Conservation (phyloP, 78 protist species). For the Dictyostelium discoideum region DNA sequence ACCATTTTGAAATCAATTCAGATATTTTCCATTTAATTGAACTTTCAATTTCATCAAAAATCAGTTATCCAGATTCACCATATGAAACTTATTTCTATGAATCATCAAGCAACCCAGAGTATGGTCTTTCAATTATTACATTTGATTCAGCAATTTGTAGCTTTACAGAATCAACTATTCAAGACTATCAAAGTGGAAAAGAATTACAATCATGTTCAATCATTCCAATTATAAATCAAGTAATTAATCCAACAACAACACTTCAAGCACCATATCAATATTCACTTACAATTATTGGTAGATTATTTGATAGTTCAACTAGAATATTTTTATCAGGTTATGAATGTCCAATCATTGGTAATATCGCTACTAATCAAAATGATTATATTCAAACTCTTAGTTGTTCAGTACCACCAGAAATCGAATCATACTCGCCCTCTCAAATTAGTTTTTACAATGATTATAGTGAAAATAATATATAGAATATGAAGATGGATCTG, state of each 20-base stretch:
- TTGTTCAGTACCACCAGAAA: background rate
- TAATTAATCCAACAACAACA: background rate
- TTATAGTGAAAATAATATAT: background rate
- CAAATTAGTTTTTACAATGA: background rate
- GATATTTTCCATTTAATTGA: background rate
- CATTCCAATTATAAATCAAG: background rate
- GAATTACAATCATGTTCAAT: conserved; percentile 3
- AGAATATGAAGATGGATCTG: background rate
- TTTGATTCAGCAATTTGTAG: background rate
- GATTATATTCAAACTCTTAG: background rate
- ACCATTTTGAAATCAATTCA: background rate
- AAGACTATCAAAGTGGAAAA: background rate
- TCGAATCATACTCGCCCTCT: background rate
- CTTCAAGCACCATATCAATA: background rate
- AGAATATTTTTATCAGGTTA: background rate
- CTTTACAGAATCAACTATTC: background rate
- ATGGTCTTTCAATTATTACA: background rate
- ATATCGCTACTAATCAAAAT: background rate
- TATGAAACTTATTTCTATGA: background rate
- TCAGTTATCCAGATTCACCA: background rate
- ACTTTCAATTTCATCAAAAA: background rate
- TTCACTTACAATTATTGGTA: background rate
- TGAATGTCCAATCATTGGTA: background rate
- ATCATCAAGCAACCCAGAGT: background rate
- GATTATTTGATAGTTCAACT: background rate